A percentile compares a stretch with the other conserved stretches of the same genome.
phyloP scores from a whole-genome alignment of 106 monocot genomes.

The Iris macrosiphon region DNA sequence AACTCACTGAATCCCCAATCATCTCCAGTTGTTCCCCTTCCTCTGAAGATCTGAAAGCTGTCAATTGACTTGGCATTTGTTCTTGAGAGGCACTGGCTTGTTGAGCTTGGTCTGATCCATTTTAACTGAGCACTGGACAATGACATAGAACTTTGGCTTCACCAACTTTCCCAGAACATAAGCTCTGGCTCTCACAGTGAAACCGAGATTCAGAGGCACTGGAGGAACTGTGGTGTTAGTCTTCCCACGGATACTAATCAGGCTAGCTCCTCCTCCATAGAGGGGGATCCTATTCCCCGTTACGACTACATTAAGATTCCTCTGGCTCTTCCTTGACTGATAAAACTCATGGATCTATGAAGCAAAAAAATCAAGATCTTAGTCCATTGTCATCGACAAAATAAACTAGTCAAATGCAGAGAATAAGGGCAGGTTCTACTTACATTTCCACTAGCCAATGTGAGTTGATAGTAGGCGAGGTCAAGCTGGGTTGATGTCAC shows the following conservation, averaged over 20 bases:
- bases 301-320: slow-evolving; percentile 52
- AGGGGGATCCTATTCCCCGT: slow-evolving; percentile 52
- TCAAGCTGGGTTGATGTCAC: slow-evolving; percentile 52
- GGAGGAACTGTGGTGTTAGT: neutral
- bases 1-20: too few species aligned
- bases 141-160: slow-evolving; percentile 63
- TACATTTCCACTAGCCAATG: slow-evolving; percentile 65
- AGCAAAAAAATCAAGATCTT: neutral
- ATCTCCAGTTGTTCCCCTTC: too few species aligned
- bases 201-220: slow-evolving; percentile 37
- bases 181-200: slow-evolving; percentile 59
- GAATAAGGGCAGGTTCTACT: too few species aligned
- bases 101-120: slow-evolving; percentile 43
- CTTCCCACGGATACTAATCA: slow-evolving; percentile 8
- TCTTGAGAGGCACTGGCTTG: slow-evolving; percentile 35
- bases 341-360: slow-evolving; percentile 67
- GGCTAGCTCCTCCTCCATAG: slow-evolving; percentile 56
- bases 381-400: too few species aligned
- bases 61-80: slow-evolving; percentile 9
- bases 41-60: too few species aligned
- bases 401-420: too few species aligned
- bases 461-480: slow-evolving; percentile 63
- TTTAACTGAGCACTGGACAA: slow-evolving; percentile 26
- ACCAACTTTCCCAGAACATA: slow-evolving; percentile 82
- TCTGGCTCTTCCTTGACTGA: slow-evolving; percentile 77